phyloP scores from a whole-genome alignment of 2,329 filamentous ascomycete species.

The Orbilia quercus region DNA sequence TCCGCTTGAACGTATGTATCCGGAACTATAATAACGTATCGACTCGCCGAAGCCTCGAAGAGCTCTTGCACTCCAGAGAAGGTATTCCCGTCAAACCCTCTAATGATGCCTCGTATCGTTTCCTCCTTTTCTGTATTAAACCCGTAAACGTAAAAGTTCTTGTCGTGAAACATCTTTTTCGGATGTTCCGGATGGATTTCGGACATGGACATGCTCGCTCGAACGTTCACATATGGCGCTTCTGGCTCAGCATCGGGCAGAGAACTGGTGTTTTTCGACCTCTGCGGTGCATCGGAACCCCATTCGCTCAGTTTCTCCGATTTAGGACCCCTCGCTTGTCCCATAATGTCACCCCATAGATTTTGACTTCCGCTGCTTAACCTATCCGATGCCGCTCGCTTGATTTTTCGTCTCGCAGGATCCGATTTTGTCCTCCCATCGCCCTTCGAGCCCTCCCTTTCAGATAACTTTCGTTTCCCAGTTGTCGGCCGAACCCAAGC shows the following conservation, averaged over 20 bases:
- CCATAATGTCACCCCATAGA: conserved; percentile 91
- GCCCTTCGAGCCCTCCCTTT: conserved; percentile 62
- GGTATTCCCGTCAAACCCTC: conserved; percentile 61
- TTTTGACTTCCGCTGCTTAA: conserved; percentile 81
- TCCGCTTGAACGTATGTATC: conserved; percentile 61
- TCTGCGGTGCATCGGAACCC: conserved; percentile 52
- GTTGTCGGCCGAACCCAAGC: conserved; percentile 68
- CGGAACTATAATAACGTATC: conserved; percentile 63
- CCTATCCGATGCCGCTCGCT: conserved; percentile 86
- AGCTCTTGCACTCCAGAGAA: conserved; percentile 57
- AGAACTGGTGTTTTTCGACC: conserved; percentile 56
- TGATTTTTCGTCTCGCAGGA: conserved; percentile 78
- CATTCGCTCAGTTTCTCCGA: conserved; percentile 59
- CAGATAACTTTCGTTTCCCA: conserved; percentile 70
- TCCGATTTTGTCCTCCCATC: conserved; percentile 48
- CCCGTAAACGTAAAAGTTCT: conserved; percentile 64
- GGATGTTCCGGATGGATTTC: conserved; percentile 40
- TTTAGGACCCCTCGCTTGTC: conserved; percentile 61
- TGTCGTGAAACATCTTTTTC: conserved; percentile 64
- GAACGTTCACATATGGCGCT: conserved; percentile 58
- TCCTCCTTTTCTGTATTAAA: conserved; percentile 64
- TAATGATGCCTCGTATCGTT: conserved; percentile 59
- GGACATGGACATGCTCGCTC: conserved; percentile 43
- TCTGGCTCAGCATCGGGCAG: conserved; percentile 60
- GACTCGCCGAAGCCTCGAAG: conserved; percentile 46